phyloP scores from a whole-genome alignment of 2,329 filamentous ascomycete genomes.

The Talaromyces sp. region DNA sequence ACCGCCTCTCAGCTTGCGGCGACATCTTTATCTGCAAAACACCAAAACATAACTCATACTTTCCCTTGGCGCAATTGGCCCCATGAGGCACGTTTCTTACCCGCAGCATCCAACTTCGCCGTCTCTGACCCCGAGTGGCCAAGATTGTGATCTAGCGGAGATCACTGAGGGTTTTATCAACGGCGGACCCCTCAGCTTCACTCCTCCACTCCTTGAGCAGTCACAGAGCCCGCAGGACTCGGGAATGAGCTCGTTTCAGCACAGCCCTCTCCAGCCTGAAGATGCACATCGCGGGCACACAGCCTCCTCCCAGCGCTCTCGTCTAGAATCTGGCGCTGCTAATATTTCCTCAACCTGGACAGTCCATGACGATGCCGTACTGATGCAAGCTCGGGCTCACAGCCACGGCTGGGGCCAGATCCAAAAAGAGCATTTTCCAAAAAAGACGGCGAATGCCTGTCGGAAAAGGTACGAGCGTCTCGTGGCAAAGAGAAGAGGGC shows the following conservation, averaged over 20 bases:
- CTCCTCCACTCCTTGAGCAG: background rate
- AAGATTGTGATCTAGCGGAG: conserved; percentile 13
- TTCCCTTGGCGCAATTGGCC: conserved; percentile 1
- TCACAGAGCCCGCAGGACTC: background rate
- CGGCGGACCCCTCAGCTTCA: conserved; percentile 11
- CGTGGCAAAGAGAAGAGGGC: conserved; percentile 65
- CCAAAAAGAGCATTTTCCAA: conserved; percentile 67
- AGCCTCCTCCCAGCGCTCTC: background rate
- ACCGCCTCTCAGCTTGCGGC: background rate
- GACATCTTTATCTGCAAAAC: background rate
- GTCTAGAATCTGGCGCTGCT: conserved; percentile 2
- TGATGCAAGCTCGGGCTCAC: conserved; percentile 65
- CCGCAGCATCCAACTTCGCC: conserved; percentile 11
- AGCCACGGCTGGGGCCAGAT: conserved; percentile 83
- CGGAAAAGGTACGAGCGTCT: conserved; percentile 83
- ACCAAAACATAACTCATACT: background rate
- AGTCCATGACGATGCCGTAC: conserved; percentile 65
- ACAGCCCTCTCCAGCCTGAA: background rate
- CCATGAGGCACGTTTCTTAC: conserved; percentile 8
- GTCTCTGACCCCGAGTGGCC: conserved; percentile 9
- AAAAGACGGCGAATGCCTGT: conserved; percentile 75
- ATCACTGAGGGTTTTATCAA: conserved; percentile 11
- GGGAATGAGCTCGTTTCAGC: conserved; percentile 4
- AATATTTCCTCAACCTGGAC: conserved; percentile 59
- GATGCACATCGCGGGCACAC: background rate